These are phyloP conservation scores for Colletotrichum sp. DNA, from an alignment of 2,329 filamentous ascomycete genomes.

Conservation along the genomic window DNA sequence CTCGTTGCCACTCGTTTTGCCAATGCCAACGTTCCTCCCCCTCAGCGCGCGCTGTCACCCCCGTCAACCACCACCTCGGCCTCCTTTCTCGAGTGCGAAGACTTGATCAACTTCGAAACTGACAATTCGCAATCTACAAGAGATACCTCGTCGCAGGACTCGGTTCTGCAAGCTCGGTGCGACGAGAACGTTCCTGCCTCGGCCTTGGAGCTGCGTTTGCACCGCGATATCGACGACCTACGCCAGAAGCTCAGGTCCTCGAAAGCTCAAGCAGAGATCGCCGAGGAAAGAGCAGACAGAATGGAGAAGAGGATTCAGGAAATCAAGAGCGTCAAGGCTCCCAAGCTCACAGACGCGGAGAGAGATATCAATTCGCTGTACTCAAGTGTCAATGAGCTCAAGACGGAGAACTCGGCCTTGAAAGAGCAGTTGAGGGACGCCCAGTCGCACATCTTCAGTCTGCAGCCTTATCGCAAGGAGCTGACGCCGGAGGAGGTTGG, in stretches of 20 bases:
- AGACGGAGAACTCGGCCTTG: slow-evolving; percentile 30
- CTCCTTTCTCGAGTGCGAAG: background rate
- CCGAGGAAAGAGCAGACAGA: slow-evolving; percentile 31
- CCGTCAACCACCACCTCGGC: background rate
- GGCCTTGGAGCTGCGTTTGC: background rate
- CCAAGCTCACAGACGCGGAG: slow-evolving; percentile 26
- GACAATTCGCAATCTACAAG: background rate
- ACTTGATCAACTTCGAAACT: background rate
- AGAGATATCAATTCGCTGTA: slow-evolving; percentile 27
- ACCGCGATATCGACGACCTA: slow-evolving; percentile 26
- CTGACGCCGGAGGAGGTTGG: slow-evolving; percentile 40
- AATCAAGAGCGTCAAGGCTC: slow-evolving; percentile 27
- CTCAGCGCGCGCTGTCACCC: background rate
- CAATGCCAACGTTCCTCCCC: background rate
- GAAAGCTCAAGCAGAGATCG: slow-evolving; percentile 25
- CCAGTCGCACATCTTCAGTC: slow-evolving; percentile 44
- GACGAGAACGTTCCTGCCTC: background rate
- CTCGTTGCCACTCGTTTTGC: slow-evolving; percentile 12
- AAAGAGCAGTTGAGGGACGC: slow-evolving; percentile 37
- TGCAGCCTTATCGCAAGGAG: slow-evolving; percentile 44
- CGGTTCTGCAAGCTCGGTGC: background rate
- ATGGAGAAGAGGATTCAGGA: slow-evolving; percentile 27
- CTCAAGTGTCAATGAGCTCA: slow-evolving; percentile 24
- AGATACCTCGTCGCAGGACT: background rate
- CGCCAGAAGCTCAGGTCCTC: background rate